These are phyloP conservation scores for Rhizopus arrhizus DNA, from an alignment of 371 early-diverging fungal genomes.

Conservation along the genomic window DNA sequence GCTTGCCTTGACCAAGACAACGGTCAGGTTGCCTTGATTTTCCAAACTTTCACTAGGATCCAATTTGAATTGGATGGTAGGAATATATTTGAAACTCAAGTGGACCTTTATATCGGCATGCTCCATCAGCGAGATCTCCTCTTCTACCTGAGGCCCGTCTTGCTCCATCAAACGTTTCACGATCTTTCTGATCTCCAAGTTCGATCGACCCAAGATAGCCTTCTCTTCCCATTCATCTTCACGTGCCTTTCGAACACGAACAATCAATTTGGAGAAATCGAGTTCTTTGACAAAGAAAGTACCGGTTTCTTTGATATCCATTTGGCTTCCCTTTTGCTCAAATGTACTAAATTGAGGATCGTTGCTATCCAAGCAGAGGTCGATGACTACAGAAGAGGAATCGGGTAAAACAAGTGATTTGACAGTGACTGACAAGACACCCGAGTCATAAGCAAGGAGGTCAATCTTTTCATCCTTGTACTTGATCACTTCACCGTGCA, in stretches of 20 bases:
- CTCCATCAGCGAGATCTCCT: slow-evolving; percentile 35
- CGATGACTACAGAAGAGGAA: slow-evolving; percentile 27
- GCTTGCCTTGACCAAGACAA: slow-evolving; percentile 44
- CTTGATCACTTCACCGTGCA: slow-evolving; percentile 49
- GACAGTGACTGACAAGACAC: slow-evolving; percentile 46
- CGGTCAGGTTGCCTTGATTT: slow-evolving; percentile 54
- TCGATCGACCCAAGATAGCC: slow-evolving; percentile 18
- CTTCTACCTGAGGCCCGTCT: slow-evolving; percentile 21
- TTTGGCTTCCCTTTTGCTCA: slow-evolving; percentile 38
- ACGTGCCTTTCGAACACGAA: slow-evolving; percentile 38
- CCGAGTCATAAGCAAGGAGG: slow-evolving; percentile 47
- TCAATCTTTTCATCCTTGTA: slow-evolving; percentile 43
- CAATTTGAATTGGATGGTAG: slow-evolving; percentile 48
- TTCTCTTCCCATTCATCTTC: slow-evolving; percentile 46
- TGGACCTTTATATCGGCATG: slow-evolving; percentile 34
- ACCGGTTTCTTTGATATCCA: slow-evolving; percentile 48
- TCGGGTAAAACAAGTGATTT: slow-evolving; percentile 35
- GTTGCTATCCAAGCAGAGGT: slow-evolving; percentile 47
- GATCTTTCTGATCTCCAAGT: slow-evolving; percentile 33
- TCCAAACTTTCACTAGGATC: slow-evolving; percentile 53
- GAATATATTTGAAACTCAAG: slow-evolving; percentile 42
- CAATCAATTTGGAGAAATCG: slow-evolving; percentile 47
- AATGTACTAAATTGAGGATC: slow-evolving; percentile 47
- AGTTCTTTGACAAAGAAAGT: slow-evolving; percentile 54
- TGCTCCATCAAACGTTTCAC: slow-evolving; percentile 23